Percentiles rank a stretch among this genome's conserved stretches.
phyloP scores from a whole-genome alignment of 345 rosid genomes.

The Geranium brycei region DNA sequence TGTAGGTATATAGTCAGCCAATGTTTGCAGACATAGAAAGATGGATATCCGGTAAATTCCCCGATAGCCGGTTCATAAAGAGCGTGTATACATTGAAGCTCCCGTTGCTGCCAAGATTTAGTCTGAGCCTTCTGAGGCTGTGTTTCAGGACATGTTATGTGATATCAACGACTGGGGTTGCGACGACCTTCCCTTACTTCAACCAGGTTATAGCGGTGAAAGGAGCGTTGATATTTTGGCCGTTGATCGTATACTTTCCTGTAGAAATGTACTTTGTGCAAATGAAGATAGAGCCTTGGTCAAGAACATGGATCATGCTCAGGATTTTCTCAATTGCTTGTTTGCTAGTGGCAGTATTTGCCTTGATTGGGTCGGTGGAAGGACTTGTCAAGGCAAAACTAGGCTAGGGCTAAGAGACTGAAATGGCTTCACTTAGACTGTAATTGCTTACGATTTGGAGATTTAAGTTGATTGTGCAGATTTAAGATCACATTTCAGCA shows the following conservation, averaged over 20 bases:
- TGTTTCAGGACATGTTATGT: background rate
- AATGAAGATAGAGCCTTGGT: background rate
- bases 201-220: background rate
- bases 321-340: background rate
- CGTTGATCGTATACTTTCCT: background rate
- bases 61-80: background rate
- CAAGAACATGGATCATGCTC: background rate
- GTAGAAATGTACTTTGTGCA: slow-evolving; percentile 1
- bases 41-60: background rate
- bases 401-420: background rate
- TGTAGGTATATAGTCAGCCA: background rate
- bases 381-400: background rate
- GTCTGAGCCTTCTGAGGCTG: background rate
- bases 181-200: background rate
- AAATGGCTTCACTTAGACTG: background rate
- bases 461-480: no score
- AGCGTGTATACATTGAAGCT: background rate
- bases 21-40: background rate
- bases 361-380: background rate
- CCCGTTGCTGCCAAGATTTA: background rate
- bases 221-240: background rate
- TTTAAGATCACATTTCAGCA: no score
- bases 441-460: no score
- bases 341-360: background rate
- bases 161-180: background rate